Evolutionary conservation across 495 filamentous ascomycete genomes (phyloP).

Genomic region (Thermothielavioides terrestris): DNA sequence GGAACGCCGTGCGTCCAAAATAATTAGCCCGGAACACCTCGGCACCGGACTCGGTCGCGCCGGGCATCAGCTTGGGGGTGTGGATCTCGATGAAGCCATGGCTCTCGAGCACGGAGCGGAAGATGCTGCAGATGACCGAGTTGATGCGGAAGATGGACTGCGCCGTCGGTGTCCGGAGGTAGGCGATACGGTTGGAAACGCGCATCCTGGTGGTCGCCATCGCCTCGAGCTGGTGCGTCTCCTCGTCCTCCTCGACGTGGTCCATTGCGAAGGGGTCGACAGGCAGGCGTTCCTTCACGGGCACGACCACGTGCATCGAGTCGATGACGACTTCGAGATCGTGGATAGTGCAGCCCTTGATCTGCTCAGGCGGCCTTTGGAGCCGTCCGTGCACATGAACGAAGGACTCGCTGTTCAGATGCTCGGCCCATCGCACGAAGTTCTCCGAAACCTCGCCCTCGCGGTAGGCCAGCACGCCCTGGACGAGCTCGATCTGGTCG

Average conservation of each 20-base stretch:
- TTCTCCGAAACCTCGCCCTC: conserved; percentile 54
- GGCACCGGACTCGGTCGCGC: conserved; percentile 85
- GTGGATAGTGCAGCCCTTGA: conserved; percentile 69
- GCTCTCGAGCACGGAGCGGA: conserved; percentile 66
- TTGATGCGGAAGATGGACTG: conserved; percentile 83
- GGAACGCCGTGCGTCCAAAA: conserved; percentile 78
- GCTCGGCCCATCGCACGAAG: conserved; percentile 85
- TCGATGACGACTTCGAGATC: conserved; percentile 73
- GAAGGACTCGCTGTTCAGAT: conserved; percentile 68
- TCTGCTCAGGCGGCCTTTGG: conserved; percentile 62
- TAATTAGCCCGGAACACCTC: conserved; percentile 93
- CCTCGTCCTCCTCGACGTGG: conserved; percentile 29
- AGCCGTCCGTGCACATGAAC: conserved; percentile 71
- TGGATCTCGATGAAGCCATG: conserved; percentile 86
- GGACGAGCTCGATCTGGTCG: conserved; percentile 72
- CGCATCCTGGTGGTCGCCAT: conserved; percentile 38
- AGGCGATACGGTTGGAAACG: conserved; percentile 74
- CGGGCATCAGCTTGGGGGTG: conserved; percentile 83
- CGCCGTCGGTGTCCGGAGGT: conserved; percentile 73
- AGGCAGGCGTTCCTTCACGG: conserved; percentile 58
- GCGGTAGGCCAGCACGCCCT: conserved; percentile 60
- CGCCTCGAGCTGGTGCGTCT: conserved; percentile 36
- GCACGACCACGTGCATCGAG: conserved; percentile 58
- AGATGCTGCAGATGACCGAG: conserved; percentile 66
- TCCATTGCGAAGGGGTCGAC: conserved; percentile 53